Conservation (phyloP, 192 early-diverging fungal genomes). For the Geranomyces michiganensis region DNA sequence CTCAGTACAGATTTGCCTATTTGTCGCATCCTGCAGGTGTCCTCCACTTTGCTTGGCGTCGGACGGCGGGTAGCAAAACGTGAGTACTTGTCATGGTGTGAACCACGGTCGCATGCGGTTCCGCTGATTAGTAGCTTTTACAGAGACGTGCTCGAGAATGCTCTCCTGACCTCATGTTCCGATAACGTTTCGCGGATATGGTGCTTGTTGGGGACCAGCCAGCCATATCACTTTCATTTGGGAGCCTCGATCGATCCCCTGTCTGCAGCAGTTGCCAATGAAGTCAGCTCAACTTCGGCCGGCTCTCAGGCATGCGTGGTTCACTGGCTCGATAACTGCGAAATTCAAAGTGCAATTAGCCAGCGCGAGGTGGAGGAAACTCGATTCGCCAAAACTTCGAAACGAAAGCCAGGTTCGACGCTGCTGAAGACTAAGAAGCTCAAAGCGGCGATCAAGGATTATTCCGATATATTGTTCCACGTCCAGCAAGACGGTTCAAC, state of each 20-base stretch:
- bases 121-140: neutral
- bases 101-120: neutral
- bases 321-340: constrained; percentile 44
- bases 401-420: constrained; percentile 35
- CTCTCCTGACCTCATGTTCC: constrained; percentile 67
- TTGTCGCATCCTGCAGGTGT: constrained; percentile 69
- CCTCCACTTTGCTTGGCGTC: constrained; percentile 66
- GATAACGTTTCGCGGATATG: constrained; percentile 77
- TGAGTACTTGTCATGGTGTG: constrained; percentile 12
- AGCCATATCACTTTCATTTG: constrained; percentile 63
- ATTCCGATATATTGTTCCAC: constrained; percentile 77
- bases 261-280: constrained; percentile 54
- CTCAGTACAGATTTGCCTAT: constrained; percentile 60
- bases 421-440: constrained; percentile 54
- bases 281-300: neutral
- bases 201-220: constrained; percentile 52
- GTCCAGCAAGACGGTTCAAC: constrained; percentile 71
- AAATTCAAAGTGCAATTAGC: constrained; percentile 40
- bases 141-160: constrained; percentile 25
- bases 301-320: constrained; percentile 17
- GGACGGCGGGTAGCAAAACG: constrained; percentile 16
- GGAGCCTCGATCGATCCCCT: constrained; percentile 71
- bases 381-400: neutral
- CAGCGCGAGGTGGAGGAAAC: constrained; percentile 17
- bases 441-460: constrained; percentile 66